Evolutionary conservation across 345 rosid species (phyloP).

Genomic region (Anacardium occidentale): DNA sequence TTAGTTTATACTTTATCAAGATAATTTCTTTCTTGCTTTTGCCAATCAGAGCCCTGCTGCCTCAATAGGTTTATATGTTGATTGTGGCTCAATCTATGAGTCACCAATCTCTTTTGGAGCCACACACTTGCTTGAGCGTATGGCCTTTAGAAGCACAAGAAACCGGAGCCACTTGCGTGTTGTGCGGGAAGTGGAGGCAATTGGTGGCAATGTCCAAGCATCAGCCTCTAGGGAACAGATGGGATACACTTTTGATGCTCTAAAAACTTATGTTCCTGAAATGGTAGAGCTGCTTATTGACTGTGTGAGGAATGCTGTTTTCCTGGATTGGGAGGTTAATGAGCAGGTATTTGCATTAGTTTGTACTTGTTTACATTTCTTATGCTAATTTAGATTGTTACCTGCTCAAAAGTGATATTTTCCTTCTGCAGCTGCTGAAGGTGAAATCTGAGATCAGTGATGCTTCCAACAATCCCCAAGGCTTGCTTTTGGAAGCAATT

Average conservation of each 20-base stretch:
- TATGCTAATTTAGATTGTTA: background rate
- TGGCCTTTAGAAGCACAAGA: slow-evolving; percentile 86
- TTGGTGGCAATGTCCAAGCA: slow-evolving; percentile 72
- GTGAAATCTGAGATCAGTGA: slow-evolving; percentile 68
- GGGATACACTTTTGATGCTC: slow-evolving; percentile 84
- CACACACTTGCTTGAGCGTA: slow-evolving; percentile 77
- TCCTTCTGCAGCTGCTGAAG: slow-evolving; percentile 59
- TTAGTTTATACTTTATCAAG: slow-evolving; percentile 9
- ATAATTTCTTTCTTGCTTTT: slow-evolving; percentile 21
- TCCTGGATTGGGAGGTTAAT: slow-evolving; percentile 89
- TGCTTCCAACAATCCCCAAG: slow-evolving; percentile 66
- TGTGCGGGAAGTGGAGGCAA: slow-evolving; percentile 84
- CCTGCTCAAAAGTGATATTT: background rate
- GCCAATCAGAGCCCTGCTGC: slow-evolving; percentile 68
- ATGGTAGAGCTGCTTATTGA: slow-evolving; percentile 91
- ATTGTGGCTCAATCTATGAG: slow-evolving; percentile 74
- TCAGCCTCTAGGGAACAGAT: slow-evolving; percentile 87
- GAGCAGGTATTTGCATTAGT: slow-evolving; percentile 54
- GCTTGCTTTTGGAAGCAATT: slow-evolving; percentile 74
- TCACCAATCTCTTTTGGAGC: slow-evolving; percentile 64
- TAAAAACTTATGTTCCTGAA: slow-evolving; percentile 81
- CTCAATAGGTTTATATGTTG: slow-evolving; percentile 74
- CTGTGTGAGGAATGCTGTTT: slow-evolving; percentile 83
- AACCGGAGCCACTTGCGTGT: slow-evolving; percentile 77
- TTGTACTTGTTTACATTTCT: background rate